phyloP scores from a whole-genome alignment of 257 asterid genomes.

The Cruciata laevipes region DNA sequence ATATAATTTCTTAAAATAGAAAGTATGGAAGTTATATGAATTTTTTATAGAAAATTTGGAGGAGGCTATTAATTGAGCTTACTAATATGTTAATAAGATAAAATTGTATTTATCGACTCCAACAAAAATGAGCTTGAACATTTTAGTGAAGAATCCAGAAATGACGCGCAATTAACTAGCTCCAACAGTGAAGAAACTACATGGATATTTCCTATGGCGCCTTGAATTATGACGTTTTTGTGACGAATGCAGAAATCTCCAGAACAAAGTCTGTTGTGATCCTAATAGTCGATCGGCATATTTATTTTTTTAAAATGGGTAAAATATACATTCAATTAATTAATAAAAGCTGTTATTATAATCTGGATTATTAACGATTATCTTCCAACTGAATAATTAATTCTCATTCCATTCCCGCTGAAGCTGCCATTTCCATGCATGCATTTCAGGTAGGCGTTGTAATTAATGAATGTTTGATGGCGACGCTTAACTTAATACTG shows the following conservation, averaged over 20 bases:
- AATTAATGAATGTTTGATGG: not conserved
- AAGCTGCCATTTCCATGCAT: not conserved
- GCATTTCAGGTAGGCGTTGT: not conserved
- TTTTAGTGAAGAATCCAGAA: not conserved
- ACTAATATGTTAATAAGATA: too few species aligned
- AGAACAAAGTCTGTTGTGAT: not conserved
- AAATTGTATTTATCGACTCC: not conserved
- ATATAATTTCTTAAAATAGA: too few species aligned
- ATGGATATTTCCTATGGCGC: slow-evolving; percentile 6
- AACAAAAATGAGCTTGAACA: not conserved
- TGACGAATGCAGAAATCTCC: not conserved
- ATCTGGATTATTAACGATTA: too few species aligned
- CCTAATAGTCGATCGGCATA: not conserved
- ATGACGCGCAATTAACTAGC: not conserved
- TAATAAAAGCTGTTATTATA: too few species aligned
- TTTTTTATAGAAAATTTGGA: too few species aligned
- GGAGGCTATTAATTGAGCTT: too few species aligned
- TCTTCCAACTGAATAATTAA: too few species aligned
- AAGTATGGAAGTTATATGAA: too few species aligned
- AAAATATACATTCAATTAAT: too few species aligned
- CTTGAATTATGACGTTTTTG: not conserved
- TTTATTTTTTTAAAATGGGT: too few species aligned
- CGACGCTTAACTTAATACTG: too few species aligned
- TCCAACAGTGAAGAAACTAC: not conserved
- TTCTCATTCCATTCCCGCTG: not conserved